These are phyloP conservation scores for Sporobolomyces roseus DNA, from an alignment of 768 basidiomycete species.

Conservation along the genomic window DNA sequence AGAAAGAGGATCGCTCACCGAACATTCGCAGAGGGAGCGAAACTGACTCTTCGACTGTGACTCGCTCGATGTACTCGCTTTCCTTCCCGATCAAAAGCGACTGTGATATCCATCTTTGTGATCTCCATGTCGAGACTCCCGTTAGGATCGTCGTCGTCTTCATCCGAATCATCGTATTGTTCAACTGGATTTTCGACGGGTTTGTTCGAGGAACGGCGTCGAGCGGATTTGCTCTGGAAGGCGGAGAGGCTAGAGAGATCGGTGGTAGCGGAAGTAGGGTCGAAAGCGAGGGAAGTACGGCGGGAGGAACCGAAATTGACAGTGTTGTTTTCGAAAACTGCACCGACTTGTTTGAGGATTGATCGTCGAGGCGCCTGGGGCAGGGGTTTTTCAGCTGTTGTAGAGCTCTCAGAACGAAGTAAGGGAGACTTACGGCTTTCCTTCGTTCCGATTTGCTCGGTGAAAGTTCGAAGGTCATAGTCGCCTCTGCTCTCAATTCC, in stretches of 20 bases:
- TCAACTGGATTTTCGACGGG: constrained; percentile 12
- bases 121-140: constrained; percentile 33
- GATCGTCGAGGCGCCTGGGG: constrained; percentile 39
- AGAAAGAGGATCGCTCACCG: constrained; percentile 17
- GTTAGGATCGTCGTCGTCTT: constrained; percentile 30
- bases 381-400: too few species aligned
- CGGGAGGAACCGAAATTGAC: constrained; percentile 8
- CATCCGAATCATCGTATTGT: constrained; percentile 24
- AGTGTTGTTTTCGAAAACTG: constrained; percentile 26
- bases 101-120: constrained; percentile 21
- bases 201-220: constrained; percentile 18
- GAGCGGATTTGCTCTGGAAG: background rate
- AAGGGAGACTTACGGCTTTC: constrained; percentile 12
- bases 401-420: too few species aligned
- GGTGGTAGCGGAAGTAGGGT: constrained; percentile 20
- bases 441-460: constrained; percentile 34
- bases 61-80: constrained; percentile 14
- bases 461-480: constrained; percentile 22
- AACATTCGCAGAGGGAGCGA: constrained; percentile 42
- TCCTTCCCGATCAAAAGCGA: constrained; percentile 15
- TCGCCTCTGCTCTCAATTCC: background rate
- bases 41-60: constrained; percentile 39
- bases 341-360: constrained; percentile 37
- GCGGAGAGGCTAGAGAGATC: constrained; percentile 23
- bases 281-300: background rate